Conservation (phyloP, 129 eudicot species). For the Gnaphalium uliginosum region DNA sequence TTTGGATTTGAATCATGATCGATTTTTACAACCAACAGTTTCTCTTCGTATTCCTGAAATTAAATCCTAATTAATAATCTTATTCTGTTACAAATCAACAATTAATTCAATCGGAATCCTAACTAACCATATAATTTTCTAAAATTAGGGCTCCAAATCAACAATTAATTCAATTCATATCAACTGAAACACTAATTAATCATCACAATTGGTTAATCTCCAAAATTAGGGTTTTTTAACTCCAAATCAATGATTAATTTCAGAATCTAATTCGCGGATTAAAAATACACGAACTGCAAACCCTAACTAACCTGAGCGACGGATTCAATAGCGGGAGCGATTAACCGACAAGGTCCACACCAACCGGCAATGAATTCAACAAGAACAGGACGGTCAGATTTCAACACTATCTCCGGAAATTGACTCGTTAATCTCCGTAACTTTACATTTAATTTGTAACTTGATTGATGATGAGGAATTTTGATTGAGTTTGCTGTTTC, state of each 20-base stretch:
- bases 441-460: conserved; percentile 43
- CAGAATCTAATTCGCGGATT: no score
- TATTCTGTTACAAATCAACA: no score
- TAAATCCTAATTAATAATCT: neutral
- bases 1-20: conserved; percentile 80
- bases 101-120: neutral
- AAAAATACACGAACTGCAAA: neutral
- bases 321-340: conserved; percentile 66
- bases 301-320: conserved; percentile 52
- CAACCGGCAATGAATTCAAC: conserved; percentile 79
- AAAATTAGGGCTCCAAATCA: conserved; percentile 16
- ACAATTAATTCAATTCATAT: neutral
- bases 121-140: neutral
- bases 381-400: conserved; percentile 75
- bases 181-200: neutral
- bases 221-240: neutral
- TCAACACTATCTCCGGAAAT: conserved; percentile 65
- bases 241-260: neutral
- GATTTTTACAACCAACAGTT: conserved; percentile 61
- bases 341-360: conserved; percentile 90
- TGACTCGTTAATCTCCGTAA: conserved; percentile 57
- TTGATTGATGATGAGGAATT: conserved; percentile 17
- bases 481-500: neutral
- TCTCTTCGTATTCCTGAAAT: conserved; percentile 67
- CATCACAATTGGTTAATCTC: no score